Evolutionary conservation across 306 rosid genomes (phyloP), one percentile per base, ranked within the genome.

Genomic region (Pueraria montana): DNA sequence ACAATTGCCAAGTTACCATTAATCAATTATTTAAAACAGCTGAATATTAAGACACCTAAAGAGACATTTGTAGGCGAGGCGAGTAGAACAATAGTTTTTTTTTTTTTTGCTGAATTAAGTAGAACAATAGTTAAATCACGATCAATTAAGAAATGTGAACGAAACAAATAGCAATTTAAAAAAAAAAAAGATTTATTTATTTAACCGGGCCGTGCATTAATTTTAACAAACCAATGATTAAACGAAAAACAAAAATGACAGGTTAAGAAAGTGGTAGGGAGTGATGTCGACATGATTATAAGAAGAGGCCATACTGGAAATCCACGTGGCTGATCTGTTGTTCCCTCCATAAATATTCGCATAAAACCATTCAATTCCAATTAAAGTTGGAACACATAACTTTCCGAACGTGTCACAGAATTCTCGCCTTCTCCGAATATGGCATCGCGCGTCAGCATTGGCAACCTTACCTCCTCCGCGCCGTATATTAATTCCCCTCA

Each of bases 281-380:
- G 23, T 13, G 85, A 40, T 50, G 76, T 63, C 40, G 69, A 64
- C 27, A 45, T 62, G 72, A 43, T 59, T 21, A 69, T 11, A 11
- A 6, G 74, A 81, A 52, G 42, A 4, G 77, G 80, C 75, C 82
- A 40, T 46, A 67, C 88, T 84, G 90, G 88, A 84, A 84, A 82
- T 82, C 84, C 90, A 87, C 90, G 90, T 87, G 90, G 88, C 86
- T 87, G 82, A 87, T 78, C 90, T 85, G 88, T 80, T 78, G 42
- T 78, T 18, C 48, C 84, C 66, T 65, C 84, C 82, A 82, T 92
- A 88, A 91, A 89, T 72, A 83, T 87, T 83, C 74, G 20, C 56
- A 56, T 13, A 58, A 32, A 32, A 10, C 11, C 4, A 56, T n/a
- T 34, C n/a, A 58, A 63, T 21, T 69, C 17, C 20, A 38, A 58